These are phyloP conservation scores for Elaphomyces granulatus DNA, from an alignment of 495 filamentous ascomycete species.

Conservation along the genomic window DNA sequence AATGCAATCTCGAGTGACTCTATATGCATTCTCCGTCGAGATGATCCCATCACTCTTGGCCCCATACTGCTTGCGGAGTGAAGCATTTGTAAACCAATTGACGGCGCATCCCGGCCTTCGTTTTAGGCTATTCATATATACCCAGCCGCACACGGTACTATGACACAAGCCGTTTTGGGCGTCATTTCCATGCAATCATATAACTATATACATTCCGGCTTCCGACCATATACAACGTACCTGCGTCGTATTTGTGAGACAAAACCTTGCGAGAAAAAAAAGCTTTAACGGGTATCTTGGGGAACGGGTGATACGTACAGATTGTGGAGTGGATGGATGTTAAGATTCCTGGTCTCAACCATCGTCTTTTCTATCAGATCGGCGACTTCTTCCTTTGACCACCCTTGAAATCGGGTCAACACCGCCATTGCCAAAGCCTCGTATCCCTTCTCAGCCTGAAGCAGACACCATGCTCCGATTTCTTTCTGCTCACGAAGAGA, in stretches of 20 bases:
- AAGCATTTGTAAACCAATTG: no score
- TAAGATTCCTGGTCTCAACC: conserved; percentile 35
- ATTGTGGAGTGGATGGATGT: conserved; percentile 32
- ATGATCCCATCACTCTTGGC: no score
- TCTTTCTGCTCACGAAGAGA: conserved; percentile 15
- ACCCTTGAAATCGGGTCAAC: conserved; percentile 40
- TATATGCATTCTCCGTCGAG: no score
- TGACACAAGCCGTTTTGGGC: no score
- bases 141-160: no score
- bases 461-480: conserved; percentile 19
- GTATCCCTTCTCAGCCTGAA: conserved; percentile 20
- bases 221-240: conserved; percentile 6
- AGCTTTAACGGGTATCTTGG: background rate
- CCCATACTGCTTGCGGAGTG: no score
- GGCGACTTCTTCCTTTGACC: conserved; percentile 39
- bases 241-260: background rate
- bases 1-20: no score
- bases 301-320: conserved; percentile 12
- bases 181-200: no score
- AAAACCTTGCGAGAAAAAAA: background rate
- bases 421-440: conserved; percentile 24
- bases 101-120: no score
- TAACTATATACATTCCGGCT: no score
- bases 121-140: no score
- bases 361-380: conserved; percentile 37